Base-by-base conservation (phyloP, 192 early-diverging fungal species). In the Entomortierella chlamydospora region DNA sequence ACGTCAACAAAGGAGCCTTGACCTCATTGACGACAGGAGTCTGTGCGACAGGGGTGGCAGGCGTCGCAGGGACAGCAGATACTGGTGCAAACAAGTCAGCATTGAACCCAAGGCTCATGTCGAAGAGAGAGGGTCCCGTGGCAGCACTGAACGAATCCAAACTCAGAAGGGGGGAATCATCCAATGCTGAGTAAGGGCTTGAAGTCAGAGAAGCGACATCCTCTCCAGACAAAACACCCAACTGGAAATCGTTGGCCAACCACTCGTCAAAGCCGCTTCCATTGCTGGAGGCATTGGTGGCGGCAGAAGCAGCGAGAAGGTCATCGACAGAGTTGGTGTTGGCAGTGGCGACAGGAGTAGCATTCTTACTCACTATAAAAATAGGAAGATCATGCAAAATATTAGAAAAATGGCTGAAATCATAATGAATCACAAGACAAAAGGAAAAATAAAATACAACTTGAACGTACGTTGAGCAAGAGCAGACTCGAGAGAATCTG, bases 211-310 rank as follows among this genome's bases (percentile, higher is more conserved):
- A 79, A 50, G 65, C 9, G 26, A 29, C n/a, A 60, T 79, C 76
- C 45, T 70, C 68, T 37, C 57, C 31, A 7, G 68, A 61, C 56
- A 79, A 22, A 0, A 31, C 39, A 47, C 76, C 76, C 30, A 79
- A 55, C 68, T 79, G 76, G 68, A 79, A 68, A 25, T 79, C 76
- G 22, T 64, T 57, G 30, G 68, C 76, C 57, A 79, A 57, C 67
- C 67, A 79, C 57, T 79, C 76, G 47, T 79, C 76, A 50, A 79
- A 79, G 3, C 76, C 76, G 22, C 50, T 61, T 30, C 67, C 76
- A 37, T 60, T 69, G 50, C 61, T 74, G 11, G 71, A 60, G 37
- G 65, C 62, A 57, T 37, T 52, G 13, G 52, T 23, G 30, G 61
- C 53, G n/a, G n/a, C n/a, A n/a, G n/a, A n/a, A 52, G 52, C 37